A percentile compares a stretch with the other conserved stretches of the same genome.
These are phyloP conservation scores for Ustilago vetiveriae DNA, from an alignment of 1,284 basidiomycete genomes.

Conservation along the genomic window DNA sequence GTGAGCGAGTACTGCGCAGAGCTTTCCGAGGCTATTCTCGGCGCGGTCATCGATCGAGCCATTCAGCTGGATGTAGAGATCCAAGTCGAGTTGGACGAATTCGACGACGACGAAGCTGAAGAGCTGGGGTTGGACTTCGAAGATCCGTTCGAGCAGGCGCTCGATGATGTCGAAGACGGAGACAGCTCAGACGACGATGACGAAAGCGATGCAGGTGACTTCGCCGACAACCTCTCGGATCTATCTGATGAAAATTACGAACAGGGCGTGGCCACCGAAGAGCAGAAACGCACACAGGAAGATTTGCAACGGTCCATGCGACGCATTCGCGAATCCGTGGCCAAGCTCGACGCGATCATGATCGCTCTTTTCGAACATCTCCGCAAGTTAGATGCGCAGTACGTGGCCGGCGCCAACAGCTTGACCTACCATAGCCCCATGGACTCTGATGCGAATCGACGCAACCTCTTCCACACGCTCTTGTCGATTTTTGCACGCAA, in stretches of 20 bases:
- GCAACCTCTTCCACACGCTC: slow-evolving; percentile 78
- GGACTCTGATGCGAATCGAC: slow-evolving; percentile 45
- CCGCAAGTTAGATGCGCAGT: slow-evolving; percentile 67
- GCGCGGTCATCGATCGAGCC: slow-evolving; percentile 86
- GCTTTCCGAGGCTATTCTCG: slow-evolving; percentile 83
- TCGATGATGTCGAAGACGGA: slow-evolving; percentile 73
- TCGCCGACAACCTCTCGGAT: slow-evolving; percentile 68
- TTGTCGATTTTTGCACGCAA: slow-evolving; percentile 91
- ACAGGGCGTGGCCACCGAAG: slow-evolving; percentile 23
- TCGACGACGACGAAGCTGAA: slow-evolving; percentile 72
- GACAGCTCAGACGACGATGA: slow-evolving; percentile 69
- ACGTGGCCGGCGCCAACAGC: slow-evolving; percentile 36
- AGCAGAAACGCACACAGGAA: slow-evolving; percentile 44
- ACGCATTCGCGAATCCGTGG: slow-evolving; percentile 81
- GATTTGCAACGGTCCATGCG: slow-evolving; percentile 40
- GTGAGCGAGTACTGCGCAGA: slow-evolving; percentile 90
- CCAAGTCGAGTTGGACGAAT: slow-evolving; percentile 90
- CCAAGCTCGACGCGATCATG: slow-evolving; percentile 89
- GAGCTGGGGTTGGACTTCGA: slow-evolving; percentile 70
- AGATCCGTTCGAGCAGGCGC: slow-evolving; percentile 81
- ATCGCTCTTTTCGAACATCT: slow-evolving; percentile 86
- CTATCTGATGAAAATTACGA: slow-evolving; percentile 73
- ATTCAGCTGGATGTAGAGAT: slow-evolving; percentile 98
- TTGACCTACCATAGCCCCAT: slow-evolving; percentile 33
- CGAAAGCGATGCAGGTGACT: slow-evolving; percentile 61